Conservation (phyloP, 2,329 filamentous ascomycete genomes). For the Akanthomyces muscarius region DNA sequence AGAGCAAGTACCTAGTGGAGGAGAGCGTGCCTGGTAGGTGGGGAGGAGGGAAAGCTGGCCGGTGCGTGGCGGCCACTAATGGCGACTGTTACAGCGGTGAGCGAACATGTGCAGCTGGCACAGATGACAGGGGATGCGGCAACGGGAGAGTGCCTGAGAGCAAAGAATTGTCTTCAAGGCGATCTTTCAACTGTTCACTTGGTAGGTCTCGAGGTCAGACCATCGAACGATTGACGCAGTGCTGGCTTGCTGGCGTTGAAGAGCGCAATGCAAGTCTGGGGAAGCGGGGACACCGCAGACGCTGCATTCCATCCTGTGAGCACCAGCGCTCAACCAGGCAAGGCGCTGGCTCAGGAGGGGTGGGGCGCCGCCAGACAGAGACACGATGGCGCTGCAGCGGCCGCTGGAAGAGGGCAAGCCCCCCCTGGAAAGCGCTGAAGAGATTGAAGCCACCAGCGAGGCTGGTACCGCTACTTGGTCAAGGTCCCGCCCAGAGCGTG, state of each 20-base stretch:
- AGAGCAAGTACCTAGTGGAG: not conserved
- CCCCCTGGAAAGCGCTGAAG: not conserved
- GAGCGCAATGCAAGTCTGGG: constrained; percentile 10
- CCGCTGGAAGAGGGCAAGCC: not conserved
- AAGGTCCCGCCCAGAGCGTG: not conserved
- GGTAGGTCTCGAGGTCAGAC: too few relatives aligned
- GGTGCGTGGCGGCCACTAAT: not conserved
- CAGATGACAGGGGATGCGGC: not conserved
- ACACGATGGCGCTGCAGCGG: not conserved
- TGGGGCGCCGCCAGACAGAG: not conserved
- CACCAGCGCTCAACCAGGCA: constrained; percentile 16
- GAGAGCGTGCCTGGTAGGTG: not conserved
- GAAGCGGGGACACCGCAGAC: constrained; percentile 14
- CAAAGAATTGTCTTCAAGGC: too few relatives aligned
- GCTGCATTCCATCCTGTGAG: constrained; percentile 5
- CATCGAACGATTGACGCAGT: not conserved
- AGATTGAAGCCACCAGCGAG: not conserved
- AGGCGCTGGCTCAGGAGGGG: constrained; percentile 5
- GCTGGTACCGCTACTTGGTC: not conserved
- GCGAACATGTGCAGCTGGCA: not conserved
- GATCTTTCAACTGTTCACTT: too few relatives aligned
- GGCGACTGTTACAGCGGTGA: not conserved
- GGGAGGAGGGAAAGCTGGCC: not conserved
- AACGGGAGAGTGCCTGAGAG: not conserved
- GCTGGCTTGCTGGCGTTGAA: not conserved